A percentile compares a stretch with the other conserved stretches of the same genome.
phyloP scores from a whole-genome alignment of 73 alveolate genomes.

The Stentor coeruleus region DNA sequence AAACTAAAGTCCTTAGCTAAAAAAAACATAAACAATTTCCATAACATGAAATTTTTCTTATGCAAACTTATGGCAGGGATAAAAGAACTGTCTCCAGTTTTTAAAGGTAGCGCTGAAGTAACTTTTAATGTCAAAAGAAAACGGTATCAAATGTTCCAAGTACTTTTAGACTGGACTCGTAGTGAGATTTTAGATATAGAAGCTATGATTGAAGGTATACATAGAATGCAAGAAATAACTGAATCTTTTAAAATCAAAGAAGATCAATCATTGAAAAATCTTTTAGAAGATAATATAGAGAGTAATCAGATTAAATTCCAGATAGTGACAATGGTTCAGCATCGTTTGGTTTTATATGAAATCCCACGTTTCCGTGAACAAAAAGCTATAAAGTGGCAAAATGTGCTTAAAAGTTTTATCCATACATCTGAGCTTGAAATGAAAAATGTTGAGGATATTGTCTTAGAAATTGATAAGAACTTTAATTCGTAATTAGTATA shows the following conservation, averaged over 20 bases:
- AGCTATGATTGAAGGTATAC: constrained; percentile 8
- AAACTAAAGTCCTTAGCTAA: background rate
- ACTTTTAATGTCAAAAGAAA: background rate
- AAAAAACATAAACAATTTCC: background rate
- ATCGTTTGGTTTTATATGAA: background rate
- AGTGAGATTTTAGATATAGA: background rate
- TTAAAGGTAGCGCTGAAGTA: background rate
- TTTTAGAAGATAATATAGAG: background rate
- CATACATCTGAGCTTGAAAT: background rate
- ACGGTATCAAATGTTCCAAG: background rate
- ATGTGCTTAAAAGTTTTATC: background rate
- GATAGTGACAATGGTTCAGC: background rate
- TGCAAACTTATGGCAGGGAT: constrained; percentile 15
- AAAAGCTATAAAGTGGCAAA: background rate
- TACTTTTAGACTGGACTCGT: background rate
- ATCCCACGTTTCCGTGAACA: background rate
- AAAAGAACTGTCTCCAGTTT: background rate
- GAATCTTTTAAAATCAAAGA: background rate
- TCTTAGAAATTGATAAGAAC: background rate
- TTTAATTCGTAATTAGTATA: background rate
- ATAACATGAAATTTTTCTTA: background rate
- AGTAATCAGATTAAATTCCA: background rate
- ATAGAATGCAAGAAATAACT: background rate
- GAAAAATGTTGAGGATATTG: background rate
- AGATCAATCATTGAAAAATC: background rate